Evolutionary conservation across 169 alveolate genomes (phyloP).

Genomic region (Sarcocystis neurona): DNA sequence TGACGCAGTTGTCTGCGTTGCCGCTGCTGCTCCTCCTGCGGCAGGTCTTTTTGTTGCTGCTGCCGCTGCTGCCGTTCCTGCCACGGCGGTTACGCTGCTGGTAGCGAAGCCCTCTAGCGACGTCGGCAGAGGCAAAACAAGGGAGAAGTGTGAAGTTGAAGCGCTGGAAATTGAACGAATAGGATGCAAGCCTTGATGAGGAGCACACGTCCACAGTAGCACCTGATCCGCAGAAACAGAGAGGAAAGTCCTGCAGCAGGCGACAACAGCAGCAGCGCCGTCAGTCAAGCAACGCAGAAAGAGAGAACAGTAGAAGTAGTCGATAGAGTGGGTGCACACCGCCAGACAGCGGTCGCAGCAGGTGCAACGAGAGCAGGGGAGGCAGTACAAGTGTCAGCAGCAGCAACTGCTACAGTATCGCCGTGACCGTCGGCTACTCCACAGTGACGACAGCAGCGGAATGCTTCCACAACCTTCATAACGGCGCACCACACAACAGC

Average conservation of each 20-base stretch:
- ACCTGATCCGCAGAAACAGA: constrained; percentile 18
- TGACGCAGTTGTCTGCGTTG: too few relatives aligned
- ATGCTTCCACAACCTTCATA: too few relatives aligned
- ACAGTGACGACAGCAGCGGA: too few relatives aligned
- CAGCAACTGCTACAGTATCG: too few relatives aligned
- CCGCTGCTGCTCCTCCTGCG: too few relatives aligned
- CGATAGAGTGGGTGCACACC: not conserved
- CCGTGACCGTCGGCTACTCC: too few relatives aligned
- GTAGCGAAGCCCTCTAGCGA: too few relatives aligned
- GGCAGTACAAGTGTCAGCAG: not conserved
- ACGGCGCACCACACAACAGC: too few relatives aligned
- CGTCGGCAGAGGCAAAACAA: not conserved
- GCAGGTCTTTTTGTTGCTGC: too few relatives aligned
- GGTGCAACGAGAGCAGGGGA: not conserved
- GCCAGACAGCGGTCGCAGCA: not conserved
- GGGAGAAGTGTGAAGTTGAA: not conserved
- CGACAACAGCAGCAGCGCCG: not conserved
- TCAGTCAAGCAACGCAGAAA: not conserved
- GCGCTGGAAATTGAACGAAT: not conserved
- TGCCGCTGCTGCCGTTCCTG: too few relatives aligned
- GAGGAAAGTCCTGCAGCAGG: not conserved
- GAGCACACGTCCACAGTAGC: constrained; percentile 1
- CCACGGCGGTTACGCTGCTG: too few relatives aligned
- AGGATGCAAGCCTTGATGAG: not conserved
- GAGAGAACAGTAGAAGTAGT: not conserved